A percentile compares a stretch with the other conserved stretches of the same genome.
Conservation (phyloP, 176 grass and related monocot genomes). For the Areca catechu region DNA sequence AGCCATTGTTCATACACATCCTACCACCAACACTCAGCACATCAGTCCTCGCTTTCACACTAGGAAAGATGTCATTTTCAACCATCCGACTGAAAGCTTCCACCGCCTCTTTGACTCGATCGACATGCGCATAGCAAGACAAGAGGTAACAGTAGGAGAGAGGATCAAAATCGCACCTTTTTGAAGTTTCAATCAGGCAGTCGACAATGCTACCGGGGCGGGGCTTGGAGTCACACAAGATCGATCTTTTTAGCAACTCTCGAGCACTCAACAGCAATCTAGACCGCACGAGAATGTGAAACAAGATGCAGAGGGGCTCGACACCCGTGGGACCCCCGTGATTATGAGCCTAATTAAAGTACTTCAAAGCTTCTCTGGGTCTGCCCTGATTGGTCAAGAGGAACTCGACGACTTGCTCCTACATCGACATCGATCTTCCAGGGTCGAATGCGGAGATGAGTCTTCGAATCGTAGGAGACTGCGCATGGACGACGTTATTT, state of each 20-base stretch:
- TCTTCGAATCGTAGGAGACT: no score
- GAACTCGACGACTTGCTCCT: constrained; percentile 4
- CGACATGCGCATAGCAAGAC: constrained; percentile 22
- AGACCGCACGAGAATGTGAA: constrained; percentile 29
- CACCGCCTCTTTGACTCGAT: constrained; percentile 4
- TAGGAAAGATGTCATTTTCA: constrained; percentile 17
- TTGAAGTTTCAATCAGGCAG: constrained; percentile 13
- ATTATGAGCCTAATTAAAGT: constrained; percentile 11
- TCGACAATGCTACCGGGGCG: constrained; percentile 21
- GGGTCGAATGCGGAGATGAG: no score
- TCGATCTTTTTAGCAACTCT: constrained; percentile 9
- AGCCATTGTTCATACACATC: no score
- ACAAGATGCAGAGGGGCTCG: constrained; percentile 17
- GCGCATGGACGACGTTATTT: no score
- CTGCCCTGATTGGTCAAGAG: constrained; percentile 11
- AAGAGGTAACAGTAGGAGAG: constrained; percentile 17
- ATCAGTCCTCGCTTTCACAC: constrained; percentile 36
- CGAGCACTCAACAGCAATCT: neutral
- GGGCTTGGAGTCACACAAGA: constrained; percentile 1
- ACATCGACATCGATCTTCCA: no score
- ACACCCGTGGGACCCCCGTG: neutral
- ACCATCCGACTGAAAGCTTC: constrained; percentile 44
- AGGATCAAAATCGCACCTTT: constrained; percentile 15
- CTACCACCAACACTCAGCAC: no score
- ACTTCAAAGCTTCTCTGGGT: constrained; percentile 12